Conservation (phyloP, 1,139 yeast species). For the Trichomonascaceae sp. region DNA sequence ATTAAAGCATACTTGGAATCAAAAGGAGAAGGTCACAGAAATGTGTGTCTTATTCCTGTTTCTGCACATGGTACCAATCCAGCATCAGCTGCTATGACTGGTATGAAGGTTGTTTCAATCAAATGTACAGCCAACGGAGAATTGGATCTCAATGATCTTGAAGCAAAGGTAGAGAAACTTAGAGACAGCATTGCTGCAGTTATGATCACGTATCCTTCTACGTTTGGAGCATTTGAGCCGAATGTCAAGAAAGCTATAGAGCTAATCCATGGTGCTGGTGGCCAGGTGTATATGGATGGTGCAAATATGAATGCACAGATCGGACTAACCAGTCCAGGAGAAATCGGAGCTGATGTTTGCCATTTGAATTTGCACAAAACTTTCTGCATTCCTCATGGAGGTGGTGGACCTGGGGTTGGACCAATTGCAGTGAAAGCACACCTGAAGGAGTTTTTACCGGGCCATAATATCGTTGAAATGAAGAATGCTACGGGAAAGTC, state of each 20-base stretch:
- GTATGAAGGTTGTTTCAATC: conserved; percentile 86
- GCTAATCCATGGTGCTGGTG: conserved; percentile 77
- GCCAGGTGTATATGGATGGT: conserved; percentile 96
- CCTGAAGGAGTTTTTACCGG: conserved; percentile 76
- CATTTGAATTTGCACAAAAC: conserved; percentile 95
- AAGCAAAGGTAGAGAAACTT: conserved; percentile 66
- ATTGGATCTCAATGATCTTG: conserved; percentile 70
- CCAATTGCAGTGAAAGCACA: conserved; percentile 92
- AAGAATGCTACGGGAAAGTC: conserved; percentile 41
- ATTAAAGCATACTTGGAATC: conserved; percentile 72
- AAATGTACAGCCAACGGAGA: conserved; percentile 84
- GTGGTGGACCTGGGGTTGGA: conserved; percentile 99
- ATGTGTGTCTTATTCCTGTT: conserved; percentile 89
- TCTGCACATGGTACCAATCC: conserved; percentile 99
- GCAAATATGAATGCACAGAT: conserved; percentile 99
- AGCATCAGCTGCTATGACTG: conserved; percentile 97
- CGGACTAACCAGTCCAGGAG: conserved; percentile 96
- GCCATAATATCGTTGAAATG: conserved; percentile 59
- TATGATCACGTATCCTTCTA: conserved; percentile 96
- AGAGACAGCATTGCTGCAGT: conserved; percentile 71
- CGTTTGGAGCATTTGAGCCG: conserved; percentile 94
- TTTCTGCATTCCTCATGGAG: conserved; percentile 97
- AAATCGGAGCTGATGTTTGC: conserved; percentile 97
- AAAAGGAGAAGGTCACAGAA: conserved; percentile 66
- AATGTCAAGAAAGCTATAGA: conserved; percentile 81